Conservation (phyloP, 75 land plant genomes). For the Selaginella moellendorffii region DNA sequence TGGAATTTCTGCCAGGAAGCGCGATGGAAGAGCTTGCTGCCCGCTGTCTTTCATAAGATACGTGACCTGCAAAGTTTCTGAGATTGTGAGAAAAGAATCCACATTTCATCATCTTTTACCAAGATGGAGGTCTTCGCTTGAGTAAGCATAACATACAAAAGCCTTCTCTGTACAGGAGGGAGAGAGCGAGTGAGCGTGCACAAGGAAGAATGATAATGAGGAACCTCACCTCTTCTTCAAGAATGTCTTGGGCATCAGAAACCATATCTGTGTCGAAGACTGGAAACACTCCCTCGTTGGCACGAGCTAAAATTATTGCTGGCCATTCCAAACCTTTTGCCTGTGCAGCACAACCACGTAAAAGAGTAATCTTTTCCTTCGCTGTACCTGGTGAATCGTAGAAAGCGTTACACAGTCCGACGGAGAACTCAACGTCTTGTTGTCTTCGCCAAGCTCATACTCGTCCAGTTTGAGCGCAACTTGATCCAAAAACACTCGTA, state of each 20-base stretch:
- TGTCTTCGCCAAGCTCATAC: conserved; percentile 14
- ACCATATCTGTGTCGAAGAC: conserved; percentile 10
- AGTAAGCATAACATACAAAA: conserved; percentile 21
- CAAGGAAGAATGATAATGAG: not conserved
- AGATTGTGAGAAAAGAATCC: not conserved
- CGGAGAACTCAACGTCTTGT: not conserved
- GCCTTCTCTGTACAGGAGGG: conserved; percentile 11
- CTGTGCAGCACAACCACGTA: too few species aligned
- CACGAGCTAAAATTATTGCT: conserved; percentile 18
- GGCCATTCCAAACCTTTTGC: conserved; percentile 23
- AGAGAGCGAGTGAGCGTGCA: not conserved
- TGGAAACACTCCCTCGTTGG: conserved; percentile 21
- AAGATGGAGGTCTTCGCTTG: conserved; percentile 16
- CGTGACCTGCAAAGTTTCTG: conserved; percentile 19
- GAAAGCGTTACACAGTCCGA: conserved; percentile 13
- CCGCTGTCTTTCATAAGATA: conserved; percentile 14
- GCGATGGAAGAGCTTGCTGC: conserved; percentile 15
- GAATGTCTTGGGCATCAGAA: conserved; percentile 5
- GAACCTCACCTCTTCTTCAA: conserved; percentile 13
- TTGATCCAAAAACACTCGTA: conserved; percentile 14
- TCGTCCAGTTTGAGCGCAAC: conserved; percentile 16
- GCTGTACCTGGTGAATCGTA: conserved; percentile 22
- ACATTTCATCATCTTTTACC: conserved; percentile 5
- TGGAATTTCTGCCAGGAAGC: conserved; percentile 22
- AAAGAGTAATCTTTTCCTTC: too few species aligned